Percentiles rank a stretch among this genome's conserved stretches.
Evolutionary conservation across 495 filamentous ascomycete genomes (phyloP).

Genomic region (Neurospora sp.): DNA sequence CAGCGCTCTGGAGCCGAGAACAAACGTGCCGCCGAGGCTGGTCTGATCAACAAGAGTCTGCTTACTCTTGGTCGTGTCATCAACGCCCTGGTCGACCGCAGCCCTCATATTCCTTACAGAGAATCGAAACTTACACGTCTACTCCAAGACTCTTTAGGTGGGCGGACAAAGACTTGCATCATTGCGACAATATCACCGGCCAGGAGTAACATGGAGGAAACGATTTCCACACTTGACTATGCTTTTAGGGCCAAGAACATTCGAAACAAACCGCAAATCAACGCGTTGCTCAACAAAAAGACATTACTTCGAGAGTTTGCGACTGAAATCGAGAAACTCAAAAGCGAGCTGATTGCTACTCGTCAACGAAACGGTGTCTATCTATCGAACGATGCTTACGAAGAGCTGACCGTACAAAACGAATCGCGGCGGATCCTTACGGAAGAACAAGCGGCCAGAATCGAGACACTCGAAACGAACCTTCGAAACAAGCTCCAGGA

Average conservation of each 20-base stretch:
- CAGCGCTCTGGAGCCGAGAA: conserved; percentile 94
- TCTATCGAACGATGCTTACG: conserved; percentile 70
- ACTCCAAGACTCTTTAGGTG: conserved; percentile 91
- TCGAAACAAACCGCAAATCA: conserved; percentile 92
- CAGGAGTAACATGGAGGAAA: conserved; percentile 91
- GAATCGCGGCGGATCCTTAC: conserved; percentile 86
- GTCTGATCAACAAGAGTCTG: conserved; percentile 94
- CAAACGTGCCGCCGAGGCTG: conserved; percentile 90
- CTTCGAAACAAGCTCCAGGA: conserved; percentile 87
- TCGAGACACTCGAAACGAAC: conserved; percentile 83
- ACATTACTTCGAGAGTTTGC: conserved; percentile 84
- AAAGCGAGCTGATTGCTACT: conserved; percentile 86
- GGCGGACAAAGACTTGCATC: conserved; percentile 94
- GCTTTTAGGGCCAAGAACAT: conserved; percentile 98
- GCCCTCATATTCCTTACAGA: conserved; percentile 86
- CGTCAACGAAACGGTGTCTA: conserved; percentile 93
- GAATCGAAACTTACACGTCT: conserved; percentile 94
- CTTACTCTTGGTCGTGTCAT: conserved; percentile 93
- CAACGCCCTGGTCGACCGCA: conserved; percentile 89
- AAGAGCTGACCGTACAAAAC: conserved; percentile 79
- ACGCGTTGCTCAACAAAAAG: conserved; percentile 83
- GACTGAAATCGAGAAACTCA: conserved; percentile 85
- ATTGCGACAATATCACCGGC: conserved; percentile 94
- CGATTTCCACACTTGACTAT: conserved; percentile 94
- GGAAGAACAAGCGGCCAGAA: conserved; percentile 85